A percentile compares a stretch with the other conserved stretches of the same genome.
Conservation (phyloP, 1,284 basidiomycete genomes). For the Cutaneotrichosporon spelunceum region DNA sequence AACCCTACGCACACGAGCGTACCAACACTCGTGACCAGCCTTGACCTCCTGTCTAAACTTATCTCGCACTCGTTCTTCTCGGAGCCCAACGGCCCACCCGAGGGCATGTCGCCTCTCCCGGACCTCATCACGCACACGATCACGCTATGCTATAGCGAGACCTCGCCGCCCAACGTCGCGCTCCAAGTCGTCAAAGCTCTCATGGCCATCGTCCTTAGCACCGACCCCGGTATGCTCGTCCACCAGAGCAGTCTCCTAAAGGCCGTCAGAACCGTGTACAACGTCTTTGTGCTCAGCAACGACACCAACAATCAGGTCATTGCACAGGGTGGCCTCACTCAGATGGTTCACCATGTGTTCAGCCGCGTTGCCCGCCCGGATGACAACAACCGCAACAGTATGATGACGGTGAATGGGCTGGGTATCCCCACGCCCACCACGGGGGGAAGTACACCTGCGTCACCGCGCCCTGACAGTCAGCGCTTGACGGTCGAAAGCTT, state of each 20-base stretch:
- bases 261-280: slow-evolving; percentile 93
- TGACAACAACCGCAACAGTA: slow-evolving; percentile 1
- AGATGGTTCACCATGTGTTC: slow-evolving; percentile 96
- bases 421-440: not conserved
- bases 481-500: slow-evolving; percentile 33
- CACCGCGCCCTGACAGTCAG: slow-evolving; percentile 6
- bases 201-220: slow-evolving; percentile 78
- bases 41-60: slow-evolving; percentile 94
- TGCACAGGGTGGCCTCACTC: slow-evolving; percentile 90
- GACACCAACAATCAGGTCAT: slow-evolving; percentile 93
- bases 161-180: slow-evolving; percentile 80
- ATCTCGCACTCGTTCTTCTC: slow-evolving; percentile 93
- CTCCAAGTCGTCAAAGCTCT: slow-evolving; percentile 93
- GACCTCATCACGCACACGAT: slow-evolving; percentile 91
- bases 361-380: slow-evolving; percentile 57
- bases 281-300: slow-evolving; percentile 84
- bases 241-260: slow-evolving; percentile 92
- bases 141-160: slow-evolving; percentile 83
- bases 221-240: slow-evolving; percentile 66
- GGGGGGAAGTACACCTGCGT: not conserved
- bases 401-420: slow-evolving; percentile 2
- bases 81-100: slow-evolving; percentile 55
- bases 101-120: slow-evolving; percentile 66
- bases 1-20: slow-evolving; percentile 75
- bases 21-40: slow-evolving; percentile 86